Evolutionary conservation across 352 stramenopile species (phyloP).

Genomic region (Phytophthora quininea): DNA sequence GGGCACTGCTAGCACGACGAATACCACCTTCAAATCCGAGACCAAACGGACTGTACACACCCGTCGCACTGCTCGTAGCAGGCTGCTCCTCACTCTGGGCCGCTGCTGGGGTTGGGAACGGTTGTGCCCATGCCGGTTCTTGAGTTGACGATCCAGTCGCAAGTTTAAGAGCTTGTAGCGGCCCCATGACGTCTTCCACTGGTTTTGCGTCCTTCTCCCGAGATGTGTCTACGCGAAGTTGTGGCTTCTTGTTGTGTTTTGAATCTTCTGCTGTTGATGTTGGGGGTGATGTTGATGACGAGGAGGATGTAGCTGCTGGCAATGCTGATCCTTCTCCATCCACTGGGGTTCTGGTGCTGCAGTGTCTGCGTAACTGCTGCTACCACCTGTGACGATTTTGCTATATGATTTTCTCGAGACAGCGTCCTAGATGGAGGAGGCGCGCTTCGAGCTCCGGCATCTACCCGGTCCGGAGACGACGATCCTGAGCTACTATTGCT

Average conservation of each 20-base stretch:
- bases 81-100: constrained; percentile 36
- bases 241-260: constrained; percentile 34
- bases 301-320: neutral
- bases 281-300: constrained; percentile 1
- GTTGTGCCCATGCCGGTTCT: constrained; percentile 70
- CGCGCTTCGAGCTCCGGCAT: constrained; percentile 27
- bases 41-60: constrained; percentile 76
- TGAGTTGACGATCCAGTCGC: constrained; percentile 64
- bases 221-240: constrained; percentile 62
- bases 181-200: constrained; percentile 49
- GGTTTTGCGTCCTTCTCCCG: constrained; percentile 27
- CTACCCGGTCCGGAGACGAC: constrained; percentile 24
- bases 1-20: constrained; percentile 36
- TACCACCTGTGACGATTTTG: constrained; percentile 52
- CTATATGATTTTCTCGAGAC: constrained; percentile 47
- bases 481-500: constrained; percentile 33
- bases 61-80: constrained; percentile 13
- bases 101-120: constrained; percentile 61
- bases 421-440: constrained; percentile 18
- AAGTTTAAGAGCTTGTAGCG: constrained; percentile 75
- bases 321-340: neutral
- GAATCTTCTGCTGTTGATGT: constrained; percentile 14
- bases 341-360: neutral
- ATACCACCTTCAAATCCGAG: constrained; percentile 77
- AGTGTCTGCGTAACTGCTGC: constrained; percentile 14